Percentiles rank a stretch among this genome's conserved stretches.
These are phyloP conservation scores for Casuarina glauca DNA, from an alignment of 306 rosid genomes.

Conservation along the genomic window DNA sequence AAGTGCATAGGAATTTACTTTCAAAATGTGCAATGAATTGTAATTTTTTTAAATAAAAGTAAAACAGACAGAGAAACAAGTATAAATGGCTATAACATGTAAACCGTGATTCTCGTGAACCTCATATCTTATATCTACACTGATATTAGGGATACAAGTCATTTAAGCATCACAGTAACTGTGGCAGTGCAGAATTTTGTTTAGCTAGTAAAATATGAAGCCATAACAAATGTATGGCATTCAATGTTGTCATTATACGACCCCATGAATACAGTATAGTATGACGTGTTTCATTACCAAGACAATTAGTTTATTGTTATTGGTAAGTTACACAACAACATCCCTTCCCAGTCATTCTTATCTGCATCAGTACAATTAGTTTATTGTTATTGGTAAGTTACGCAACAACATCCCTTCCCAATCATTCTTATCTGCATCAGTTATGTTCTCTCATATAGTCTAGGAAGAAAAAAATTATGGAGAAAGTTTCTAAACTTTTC, in stretches of 20 bases:
- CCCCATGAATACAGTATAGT: neutral
- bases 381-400: neutral
- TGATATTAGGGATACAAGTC: neutral
- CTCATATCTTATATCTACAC: neutral
- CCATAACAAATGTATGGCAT: neutral
- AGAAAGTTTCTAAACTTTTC: neutral
- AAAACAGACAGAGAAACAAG: neutral
- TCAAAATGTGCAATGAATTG: neutral
- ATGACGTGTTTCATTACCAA: neutral
- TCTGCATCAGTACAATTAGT: neutral
- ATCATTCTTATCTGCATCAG: neutral
- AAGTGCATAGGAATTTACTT: neutral
- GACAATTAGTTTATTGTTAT: neutral
- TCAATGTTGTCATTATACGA: neutral
- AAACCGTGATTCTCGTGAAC: neutral
- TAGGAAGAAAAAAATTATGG: neutral
- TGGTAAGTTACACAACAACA: neutral
- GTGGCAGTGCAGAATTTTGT: neutral
- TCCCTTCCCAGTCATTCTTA: neutral
- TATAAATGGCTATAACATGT: neutral
- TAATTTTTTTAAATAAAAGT: neutral
- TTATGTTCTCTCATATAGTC: neutral
- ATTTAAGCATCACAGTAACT: neutral
- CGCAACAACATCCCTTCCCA: neutral
- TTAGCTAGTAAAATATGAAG: neutral